phyloP scores from a whole-genome alignment of 2,329 filamentous ascomycete genomes.

The Fusarium sacchari region DNA sequence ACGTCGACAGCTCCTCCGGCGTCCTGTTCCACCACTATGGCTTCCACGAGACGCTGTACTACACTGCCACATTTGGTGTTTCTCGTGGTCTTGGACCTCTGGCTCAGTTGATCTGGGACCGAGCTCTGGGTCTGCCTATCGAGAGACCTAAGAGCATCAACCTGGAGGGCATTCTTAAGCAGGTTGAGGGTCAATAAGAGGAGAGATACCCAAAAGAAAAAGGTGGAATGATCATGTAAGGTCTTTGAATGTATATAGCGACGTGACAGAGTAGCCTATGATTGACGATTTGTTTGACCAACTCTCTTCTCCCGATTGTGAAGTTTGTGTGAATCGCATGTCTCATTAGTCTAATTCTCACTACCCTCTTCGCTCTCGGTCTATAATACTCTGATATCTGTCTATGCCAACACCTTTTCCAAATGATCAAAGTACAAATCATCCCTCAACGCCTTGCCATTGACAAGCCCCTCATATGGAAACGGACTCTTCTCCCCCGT shows the following conservation, averaged over 20 bases:
- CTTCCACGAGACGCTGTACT: constrained; percentile 97
- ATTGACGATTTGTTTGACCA: constrained; percentile 23
- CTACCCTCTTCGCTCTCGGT: background rate
- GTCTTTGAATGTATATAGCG: constrained; percentile 40
- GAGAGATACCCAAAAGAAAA: constrained; percentile 28
- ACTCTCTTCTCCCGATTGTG: background rate
- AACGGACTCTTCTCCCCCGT: constrained; percentile 55
- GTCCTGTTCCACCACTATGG: constrained; percentile 98
- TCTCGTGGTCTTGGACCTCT: constrained; percentile 83
- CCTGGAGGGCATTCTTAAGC: constrained; percentile 82
- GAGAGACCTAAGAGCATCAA: constrained; percentile 99
- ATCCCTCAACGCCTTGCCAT: constrained; percentile 51
- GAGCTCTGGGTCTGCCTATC: constrained; percentile 91
- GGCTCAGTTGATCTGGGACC: constrained; percentile 95
- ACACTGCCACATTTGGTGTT: constrained; percentile 78
- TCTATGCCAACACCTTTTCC: constrained; percentile 50
- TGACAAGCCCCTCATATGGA: constrained; percentile 52
- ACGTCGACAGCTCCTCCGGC: constrained; percentile 92
- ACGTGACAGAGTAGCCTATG: constrained; percentile 24
- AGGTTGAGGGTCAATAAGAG: constrained; percentile 60
- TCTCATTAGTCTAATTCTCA: background rate
- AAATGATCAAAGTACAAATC: constrained; percentile 56
- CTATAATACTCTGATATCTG: background rate
- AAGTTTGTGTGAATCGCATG: background rate
- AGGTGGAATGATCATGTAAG: constrained; percentile 13